Evolutionary conservation across 2,329 filamentous ascomycete species (phyloP).

Genomic region (Dactylellina cionopaga): DNA sequence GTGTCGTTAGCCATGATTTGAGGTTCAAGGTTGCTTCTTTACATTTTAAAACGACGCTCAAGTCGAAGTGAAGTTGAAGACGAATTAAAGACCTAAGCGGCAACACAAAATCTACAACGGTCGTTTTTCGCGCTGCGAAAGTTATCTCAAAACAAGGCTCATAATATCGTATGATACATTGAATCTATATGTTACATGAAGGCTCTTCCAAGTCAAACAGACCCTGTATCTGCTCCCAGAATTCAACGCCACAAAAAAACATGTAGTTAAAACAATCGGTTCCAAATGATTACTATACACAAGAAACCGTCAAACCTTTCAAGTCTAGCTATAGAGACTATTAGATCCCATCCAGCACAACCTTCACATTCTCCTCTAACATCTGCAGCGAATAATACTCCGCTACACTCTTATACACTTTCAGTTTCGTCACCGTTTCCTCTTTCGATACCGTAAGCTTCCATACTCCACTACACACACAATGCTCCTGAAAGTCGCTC

Average conservation of each 20-base stretch:
- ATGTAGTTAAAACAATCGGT: not conserved
- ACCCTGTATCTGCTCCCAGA: conserved; percentile 13
- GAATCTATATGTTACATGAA: conserved; percentile 14
- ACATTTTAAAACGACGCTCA: conserved; percentile 21
- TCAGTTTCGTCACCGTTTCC: conserved; percentile 73
- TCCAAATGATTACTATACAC: not conserved
- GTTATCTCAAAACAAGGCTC: not conserved
- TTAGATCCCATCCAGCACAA: conserved; percentile 62
- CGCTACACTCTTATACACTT: conserved; percentile 78
- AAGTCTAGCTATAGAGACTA: not conserved
- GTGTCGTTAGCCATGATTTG: conserved; percentile 38
- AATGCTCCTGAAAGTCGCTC: conserved; percentile 97
- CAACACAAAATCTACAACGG: conserved; percentile 51
- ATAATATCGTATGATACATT: conserved; percentile 13
- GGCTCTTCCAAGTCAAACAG: not conserved
- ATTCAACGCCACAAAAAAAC: conserved; percentile 28
- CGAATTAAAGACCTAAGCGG: not conserved
- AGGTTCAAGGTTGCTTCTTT: not conserved
- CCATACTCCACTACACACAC: conserved; percentile 90
- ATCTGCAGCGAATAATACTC: conserved; percentile 82
- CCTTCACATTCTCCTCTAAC: conserved; percentile 78
- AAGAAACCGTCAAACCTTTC: too few species aligned
- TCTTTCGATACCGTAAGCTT: conserved; percentile 73
- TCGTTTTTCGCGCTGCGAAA: not conserved
- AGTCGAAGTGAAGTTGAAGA: not conserved